Evolutionary conservation across 805 yeast species (phyloP), one percentile per base, ranked within the genome.

Genomic region (Yarrowia sp.): DNA sequence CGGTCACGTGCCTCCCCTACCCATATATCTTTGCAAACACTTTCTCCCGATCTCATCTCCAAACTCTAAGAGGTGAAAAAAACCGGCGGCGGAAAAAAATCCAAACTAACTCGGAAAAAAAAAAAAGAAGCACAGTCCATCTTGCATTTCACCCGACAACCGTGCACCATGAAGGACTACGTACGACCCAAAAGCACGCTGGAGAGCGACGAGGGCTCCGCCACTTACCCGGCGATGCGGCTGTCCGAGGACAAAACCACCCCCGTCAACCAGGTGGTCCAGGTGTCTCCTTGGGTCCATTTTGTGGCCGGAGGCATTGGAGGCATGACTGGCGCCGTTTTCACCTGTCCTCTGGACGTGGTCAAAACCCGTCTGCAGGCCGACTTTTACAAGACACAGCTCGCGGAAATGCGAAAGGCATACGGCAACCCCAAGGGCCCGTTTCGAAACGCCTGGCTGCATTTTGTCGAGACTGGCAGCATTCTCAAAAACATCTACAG

Each of bases 311-410:
- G 81, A 10, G 81, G 81, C 14, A 74, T 90, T 26, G 99, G 98
- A 35, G 99, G 99, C 16, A 95, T 95, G 98, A 90, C 93, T 32
- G 99, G 99, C 26, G 97, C 99, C 1, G 78, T 93, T 2, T 86
- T 86, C 64, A 95, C 99, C 0, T 88, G 97, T 70, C 99, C 99
- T 0, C 84, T 95, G 67, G 99, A 92, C 75, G 96, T 95, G 58
- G 97, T 95, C 38, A 95, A 95, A 73, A 95, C 99, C 0, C 82
- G 99, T 71, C 78, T 95, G 64, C 99, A 95, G 75, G 88, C 96
- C 67, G 96, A 92, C 72, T 90, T 88, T 7, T 92, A 88, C 66
- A 49, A 62, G 16, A 24, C 65, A 3, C 67, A 67, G 56, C 22
- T 66, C n/a, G 40, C 49, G 2, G 40, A 40, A 10, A 62, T 64